phyloP scores from a whole-genome alignment of 2,329 filamentous ascomycete species.

The Alternaria conjuncta region DNA sequence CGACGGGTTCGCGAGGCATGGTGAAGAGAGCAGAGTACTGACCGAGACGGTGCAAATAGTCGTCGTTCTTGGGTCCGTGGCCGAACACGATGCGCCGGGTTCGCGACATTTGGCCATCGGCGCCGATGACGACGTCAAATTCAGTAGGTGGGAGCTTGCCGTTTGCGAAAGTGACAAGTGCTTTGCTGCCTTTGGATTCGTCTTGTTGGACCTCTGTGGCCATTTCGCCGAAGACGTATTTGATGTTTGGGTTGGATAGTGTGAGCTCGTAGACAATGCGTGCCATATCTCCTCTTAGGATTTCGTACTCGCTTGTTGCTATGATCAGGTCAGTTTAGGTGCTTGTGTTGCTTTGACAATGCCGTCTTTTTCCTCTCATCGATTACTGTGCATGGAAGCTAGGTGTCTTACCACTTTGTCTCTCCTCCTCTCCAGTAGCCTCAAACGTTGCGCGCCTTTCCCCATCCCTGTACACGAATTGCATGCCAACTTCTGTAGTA shows the following conservation, averaged over 20 bases:
- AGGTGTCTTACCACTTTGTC: not conserved
- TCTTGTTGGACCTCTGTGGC: constrained; percentile 27
- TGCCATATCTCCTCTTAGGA: constrained; percentile 65
- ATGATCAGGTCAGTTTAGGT: too few relatives aligned
- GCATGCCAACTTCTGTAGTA: constrained; percentile 58
- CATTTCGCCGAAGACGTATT: constrained; percentile 46
- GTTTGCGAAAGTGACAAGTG: constrained; percentile 52
- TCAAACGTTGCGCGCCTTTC: constrained; percentile 35
- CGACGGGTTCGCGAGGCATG: constrained; percentile 26
- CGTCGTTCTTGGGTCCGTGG: constrained; percentile 19
- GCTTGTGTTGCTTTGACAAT: not conserved
- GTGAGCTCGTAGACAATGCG: constrained; percentile 57
- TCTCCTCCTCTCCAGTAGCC: constrained; percentile 35
- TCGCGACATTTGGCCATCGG: constrained; percentile 40
- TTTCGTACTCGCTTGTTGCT: constrained; percentile 64
- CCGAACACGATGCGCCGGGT: constrained; percentile 35
- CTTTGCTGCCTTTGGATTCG: constrained; percentile 22
- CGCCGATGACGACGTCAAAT: constrained; percentile 40
- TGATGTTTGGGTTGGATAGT: constrained; percentile 28
- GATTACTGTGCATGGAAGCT: not conserved
- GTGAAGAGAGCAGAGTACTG: constrained; percentile 42
- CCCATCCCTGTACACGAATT: constrained; percentile 43
- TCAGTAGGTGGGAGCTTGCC: constrained; percentile 7
- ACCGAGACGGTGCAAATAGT: constrained; percentile 29
- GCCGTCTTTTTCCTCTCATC: not conserved